Evolutionary conservation across 2,329 filamentous ascomycete species (phyloP).

Genomic region (Rutstroemia sp.): DNA sequence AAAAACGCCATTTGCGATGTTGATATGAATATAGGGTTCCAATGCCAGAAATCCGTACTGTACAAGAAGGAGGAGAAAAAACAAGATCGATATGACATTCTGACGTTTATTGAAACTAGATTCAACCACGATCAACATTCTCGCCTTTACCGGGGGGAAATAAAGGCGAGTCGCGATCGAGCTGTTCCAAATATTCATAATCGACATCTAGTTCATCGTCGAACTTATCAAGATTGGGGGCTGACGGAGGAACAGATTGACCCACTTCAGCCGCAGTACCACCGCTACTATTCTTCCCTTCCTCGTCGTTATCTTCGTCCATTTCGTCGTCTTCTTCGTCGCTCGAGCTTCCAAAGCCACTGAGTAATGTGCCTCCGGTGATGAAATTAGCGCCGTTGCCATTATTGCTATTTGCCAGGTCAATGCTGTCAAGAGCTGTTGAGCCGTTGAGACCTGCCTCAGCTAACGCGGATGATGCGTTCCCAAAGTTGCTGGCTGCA

Average conservation of each 20-base stretch:
- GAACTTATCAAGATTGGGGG: constrained; percentile 31
- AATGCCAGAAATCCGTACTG: constrained; percentile 1
- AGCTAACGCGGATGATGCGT: constrained; percentile 59
- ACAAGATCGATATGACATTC: background rate
- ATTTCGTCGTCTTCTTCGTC: constrained; percentile 95
- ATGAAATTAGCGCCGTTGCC: constrained; percentile 60
- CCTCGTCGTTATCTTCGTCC: constrained; percentile 74
- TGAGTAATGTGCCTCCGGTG: constrained; percentile 67
- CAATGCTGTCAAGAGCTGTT: constrained; percentile 43
- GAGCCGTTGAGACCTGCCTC: constrained; percentile 73
- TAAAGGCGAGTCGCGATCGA: constrained; percentile 30
- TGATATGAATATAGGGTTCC: constrained; percentile 5
- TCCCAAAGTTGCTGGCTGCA: constrained; percentile 47
- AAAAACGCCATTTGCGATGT: constrained; percentile 10
- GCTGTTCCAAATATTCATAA: constrained; percentile 31
- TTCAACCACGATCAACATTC: constrained; percentile 54
- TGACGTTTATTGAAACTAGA: constrained; percentile 7
- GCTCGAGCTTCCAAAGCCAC: constrained; percentile 89
- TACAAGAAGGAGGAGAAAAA: constrained; percentile 5
- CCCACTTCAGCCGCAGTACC: constrained; percentile 46
- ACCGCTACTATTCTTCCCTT: constrained; percentile 38
- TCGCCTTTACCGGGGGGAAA: constrained; percentile 22
- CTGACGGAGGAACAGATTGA: constrained; percentile 31
- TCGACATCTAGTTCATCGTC: constrained; percentile 30
- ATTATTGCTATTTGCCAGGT: constrained; percentile 56